Percentiles rank a stretch among this genome's conserved stretches.
Conservation (phyloP, 768 basidiomycete species). For the Coprinopsis strossmayeri region DNA sequence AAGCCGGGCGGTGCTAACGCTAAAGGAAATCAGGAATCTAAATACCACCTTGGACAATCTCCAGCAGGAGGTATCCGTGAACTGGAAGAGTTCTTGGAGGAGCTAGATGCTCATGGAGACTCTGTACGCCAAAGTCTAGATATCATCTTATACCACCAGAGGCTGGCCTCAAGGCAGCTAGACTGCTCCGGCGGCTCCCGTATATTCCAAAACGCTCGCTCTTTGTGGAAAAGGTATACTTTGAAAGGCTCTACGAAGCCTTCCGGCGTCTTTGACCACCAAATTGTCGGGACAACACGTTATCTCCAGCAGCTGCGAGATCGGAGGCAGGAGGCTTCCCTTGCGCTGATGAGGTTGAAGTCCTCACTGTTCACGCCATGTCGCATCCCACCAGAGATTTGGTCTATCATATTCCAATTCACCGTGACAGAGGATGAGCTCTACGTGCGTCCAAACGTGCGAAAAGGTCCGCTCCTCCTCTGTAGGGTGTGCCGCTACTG, state of each 20-base stretch:
- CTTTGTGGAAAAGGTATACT: background rate
- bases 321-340: constrained; percentile 1
- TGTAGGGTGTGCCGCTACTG: constrained; percentile 18
- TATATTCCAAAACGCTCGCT: constrained; percentile 4
- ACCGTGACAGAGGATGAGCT: constrained; percentile 15
- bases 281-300: no score
- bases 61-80: background rate
- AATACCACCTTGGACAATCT: no score
- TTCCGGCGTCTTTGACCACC: no score
- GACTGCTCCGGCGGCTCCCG: background rate
- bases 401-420: constrained; percentile 19
- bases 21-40: no score
- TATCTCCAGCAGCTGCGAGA: background rate
- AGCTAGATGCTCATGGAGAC: background rate
- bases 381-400: constrained; percentile 16
- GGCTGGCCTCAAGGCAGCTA: background rate
- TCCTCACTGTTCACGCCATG: background rate
- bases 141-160: background rate
- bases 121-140: constrained; percentile 2
- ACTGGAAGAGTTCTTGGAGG: background rate
- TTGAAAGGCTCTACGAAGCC: background rate
- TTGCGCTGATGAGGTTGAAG: background rate
- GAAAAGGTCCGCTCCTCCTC: constrained; percentile 16
- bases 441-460: constrained; percentile 16
- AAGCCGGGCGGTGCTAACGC: no score